Evolutionary conservation across 441 rosid genomes (phyloP).

Genomic region (Rhodomyrtus psidioides): DNA sequence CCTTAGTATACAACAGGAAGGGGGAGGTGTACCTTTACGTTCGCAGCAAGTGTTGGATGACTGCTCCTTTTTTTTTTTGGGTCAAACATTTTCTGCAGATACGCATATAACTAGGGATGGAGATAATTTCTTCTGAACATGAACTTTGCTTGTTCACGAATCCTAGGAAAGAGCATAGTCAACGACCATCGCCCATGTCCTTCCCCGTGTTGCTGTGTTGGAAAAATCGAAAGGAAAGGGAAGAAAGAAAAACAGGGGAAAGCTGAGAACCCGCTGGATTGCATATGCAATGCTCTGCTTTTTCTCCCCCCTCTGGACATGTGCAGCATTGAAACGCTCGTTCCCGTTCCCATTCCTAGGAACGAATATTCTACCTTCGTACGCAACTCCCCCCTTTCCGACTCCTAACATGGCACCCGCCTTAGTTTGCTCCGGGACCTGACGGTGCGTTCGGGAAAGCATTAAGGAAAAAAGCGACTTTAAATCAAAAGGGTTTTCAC

Average conservation of each 20-base stretch:
- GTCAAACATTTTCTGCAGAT: not conserved
- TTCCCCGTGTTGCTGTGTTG: not conserved
- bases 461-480: not conserved
- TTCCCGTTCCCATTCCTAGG: not conserved
- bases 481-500: not conserved
- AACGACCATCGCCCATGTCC: not conserved
- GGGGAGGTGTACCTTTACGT: not conserved
- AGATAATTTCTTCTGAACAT: not conserved
- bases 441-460: not conserved
- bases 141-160: not conserved
- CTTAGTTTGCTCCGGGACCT: not conserved
- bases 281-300: not conserved
- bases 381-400: not conserved
- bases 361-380: not conserved
- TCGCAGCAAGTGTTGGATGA: not conserved
- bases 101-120: not conserved
- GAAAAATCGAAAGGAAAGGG: not conserved
- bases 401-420: not conserved
- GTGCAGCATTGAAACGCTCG: not conserved
- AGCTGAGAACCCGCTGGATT: not conserved
- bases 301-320: not conserved
- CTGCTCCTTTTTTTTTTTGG: not conserved
- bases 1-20: too few species aligned
- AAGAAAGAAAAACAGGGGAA: not conserved
- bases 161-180: not conserved